These are phyloP conservation scores for Neofusicoccum parvum DNA, from an alignment of 2,329 filamentous ascomycete genomes.

Conservation along the genomic window DNA sequence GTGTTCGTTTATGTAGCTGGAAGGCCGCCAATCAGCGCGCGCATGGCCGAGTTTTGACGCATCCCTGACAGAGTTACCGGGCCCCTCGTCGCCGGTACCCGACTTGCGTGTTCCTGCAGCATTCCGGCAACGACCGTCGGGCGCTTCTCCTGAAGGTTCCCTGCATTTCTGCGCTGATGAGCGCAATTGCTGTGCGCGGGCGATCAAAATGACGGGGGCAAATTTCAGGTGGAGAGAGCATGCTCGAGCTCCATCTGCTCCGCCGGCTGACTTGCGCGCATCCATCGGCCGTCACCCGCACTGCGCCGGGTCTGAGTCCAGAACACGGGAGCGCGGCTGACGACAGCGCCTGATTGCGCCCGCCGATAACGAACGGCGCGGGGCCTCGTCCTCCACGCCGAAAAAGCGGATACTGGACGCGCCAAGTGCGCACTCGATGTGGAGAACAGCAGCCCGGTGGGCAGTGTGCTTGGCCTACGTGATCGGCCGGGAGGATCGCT, in stretches of 20 bases:
- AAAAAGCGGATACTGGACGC: conserved; percentile 12
- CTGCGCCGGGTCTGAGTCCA: not conserved
- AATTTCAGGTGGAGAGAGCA: not conserved
- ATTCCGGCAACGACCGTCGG: not conserved
- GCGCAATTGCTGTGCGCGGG: not conserved
- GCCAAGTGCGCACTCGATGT: conserved; percentile 4
- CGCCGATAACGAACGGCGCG: not conserved
- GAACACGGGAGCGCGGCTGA: conserved; percentile 3
- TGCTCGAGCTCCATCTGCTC: not conserved
- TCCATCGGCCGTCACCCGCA: not conserved
- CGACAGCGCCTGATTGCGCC: not conserved
- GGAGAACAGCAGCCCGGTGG: not conserved
- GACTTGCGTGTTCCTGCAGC: conserved; percentile 4
- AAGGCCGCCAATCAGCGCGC: not conserved
- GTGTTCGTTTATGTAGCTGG: not conserved
- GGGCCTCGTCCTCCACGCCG: not conserved
- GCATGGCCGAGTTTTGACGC: not conserved
- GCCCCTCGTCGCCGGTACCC: conserved; percentile 1
- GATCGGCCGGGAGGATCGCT: conserved; percentile 16
- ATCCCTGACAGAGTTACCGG: conserved; percentile 1
- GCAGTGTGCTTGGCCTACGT: conserved; percentile 7
- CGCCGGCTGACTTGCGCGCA: conserved; percentile 4
- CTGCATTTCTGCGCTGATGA: not conserved
- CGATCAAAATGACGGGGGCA: conserved; percentile 13
- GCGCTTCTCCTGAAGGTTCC: not conserved